Base-by-base conservation (phyloP, 106 monocot genomes). In the Acorus calamus region DNA sequence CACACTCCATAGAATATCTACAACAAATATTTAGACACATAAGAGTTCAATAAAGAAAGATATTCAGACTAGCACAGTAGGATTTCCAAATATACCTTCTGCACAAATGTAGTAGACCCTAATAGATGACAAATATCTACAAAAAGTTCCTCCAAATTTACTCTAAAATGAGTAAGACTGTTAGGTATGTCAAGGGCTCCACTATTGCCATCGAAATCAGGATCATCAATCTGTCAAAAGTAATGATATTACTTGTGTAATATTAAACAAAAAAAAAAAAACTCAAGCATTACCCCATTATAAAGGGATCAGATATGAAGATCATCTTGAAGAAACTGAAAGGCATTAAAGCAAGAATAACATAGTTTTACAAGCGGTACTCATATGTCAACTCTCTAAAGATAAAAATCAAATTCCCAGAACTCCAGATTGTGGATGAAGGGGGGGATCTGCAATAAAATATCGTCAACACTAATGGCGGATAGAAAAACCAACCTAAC, bases 121-220 rank as follows among this genome's bases (percentile, higher is more conserved):
- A 94, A 61, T 69, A 90, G 60, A 60, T 87, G 87, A 67, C 81
- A 90, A 61, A 90, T 90, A 62, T 94, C 83, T 28, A 86, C 69
- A 43, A 90, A 73, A 65, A 94, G 80, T 67, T 94, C 94, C 65
- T 94, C 94, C 63, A 94, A 69, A 62, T 94, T 94, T 70, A 70
- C 73, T 54, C 94, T 78, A 59, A 94, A 94, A 63, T 87, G 70
- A 67, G 56, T 28, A 8, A 94, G 77, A 46, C 84, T 84, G 72
- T 94, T 87, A 69, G 94, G 82, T 62, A 94, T 76, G 55, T 78
- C 72, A 42, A 70, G n/a, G 49, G 57, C 59, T 69, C 76, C 82
- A 80, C 56, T 70, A 61, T 58, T 59, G 46, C 63, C 73, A 79
- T 62, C 62, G 41, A 73, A 59, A 56, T 57, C 53, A 71, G 69